Evolutionary conservation across 1,284 basidiomycete species (phyloP), one percentile per base, ranked within the genome.

Genomic region (Fomitiporia mediterranea): DNA sequence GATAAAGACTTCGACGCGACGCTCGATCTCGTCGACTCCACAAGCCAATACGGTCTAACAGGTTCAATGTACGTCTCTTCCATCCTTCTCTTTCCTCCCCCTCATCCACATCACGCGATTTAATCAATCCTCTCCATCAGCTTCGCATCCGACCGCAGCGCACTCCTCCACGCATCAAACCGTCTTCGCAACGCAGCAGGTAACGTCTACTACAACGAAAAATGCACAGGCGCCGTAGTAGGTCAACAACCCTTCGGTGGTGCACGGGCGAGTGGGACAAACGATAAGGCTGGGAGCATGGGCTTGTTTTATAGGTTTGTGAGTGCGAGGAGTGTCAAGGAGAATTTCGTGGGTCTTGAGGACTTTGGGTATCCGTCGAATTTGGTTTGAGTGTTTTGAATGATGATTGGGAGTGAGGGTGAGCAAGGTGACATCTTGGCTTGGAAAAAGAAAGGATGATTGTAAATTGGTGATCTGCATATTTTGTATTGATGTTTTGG

Each of bases 211-310:
- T 92, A 94, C 76, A 96, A 95, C 73, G 92, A 95, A 67, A 95
- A 94, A 69, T 96, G 91, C 73, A 98, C 96, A 0, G 96, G 96
- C 58, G 96, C 96, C 25, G 90, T 93, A 47, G 92, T 97, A 27
- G 93, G 91, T 4, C 94, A 98, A 71, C 96, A 99, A 72, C 94
- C 96, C 4, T 99, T 99, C 69, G 96, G 96, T 55, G 97, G 96
- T 56, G 92, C 86, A 4, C 83, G 96, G 46, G 92, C 82, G 21
- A 93, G 89, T 65, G 96, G 97, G 28, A 99, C 97, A 61, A 98
- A 98, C 76, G 97, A 99, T 74, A 99, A 98, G 78, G 91, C 94
- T 0, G 96, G 96, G 13, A 93, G 89, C 62, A 86, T 94, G 63
- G 83, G 80, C 65, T 91, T 98, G 68, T 95, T 91, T 75, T 93